These are phyloP conservation scores for Colletotrichum sp. DNA, from an alignment of 2,329 filamentous ascomycete species.

Conservation along the genomic window DNA sequence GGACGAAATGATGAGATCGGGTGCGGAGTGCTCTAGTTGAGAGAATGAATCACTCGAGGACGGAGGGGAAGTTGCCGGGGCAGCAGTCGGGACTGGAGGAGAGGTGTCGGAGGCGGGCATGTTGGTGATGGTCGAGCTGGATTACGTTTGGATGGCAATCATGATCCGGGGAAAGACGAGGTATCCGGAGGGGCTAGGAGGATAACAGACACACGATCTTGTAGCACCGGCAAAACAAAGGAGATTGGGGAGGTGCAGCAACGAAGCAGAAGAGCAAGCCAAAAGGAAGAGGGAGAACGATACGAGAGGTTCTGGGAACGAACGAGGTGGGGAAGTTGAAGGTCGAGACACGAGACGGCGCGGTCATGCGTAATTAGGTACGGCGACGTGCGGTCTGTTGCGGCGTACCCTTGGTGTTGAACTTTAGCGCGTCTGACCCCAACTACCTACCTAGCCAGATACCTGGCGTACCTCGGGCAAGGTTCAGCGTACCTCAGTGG, in stretches of 20 bases:
- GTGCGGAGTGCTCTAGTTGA: background rate
- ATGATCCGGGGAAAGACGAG: background rate
- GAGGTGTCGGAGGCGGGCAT: slow-evolving; percentile 5
- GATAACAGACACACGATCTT: background rate
- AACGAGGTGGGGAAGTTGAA: slow-evolving; percentile 14
- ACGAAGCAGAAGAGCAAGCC: background rate
- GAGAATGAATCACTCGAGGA: background rate
- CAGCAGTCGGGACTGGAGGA: background rate
- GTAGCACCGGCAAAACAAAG: background rate
- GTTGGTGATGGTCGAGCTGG: background rate
- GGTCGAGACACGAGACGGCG: slow-evolving; percentile 17
- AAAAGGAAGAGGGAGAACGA: background rate
- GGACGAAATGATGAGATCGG: background rate
- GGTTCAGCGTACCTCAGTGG: background rate
- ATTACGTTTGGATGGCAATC: background rate
- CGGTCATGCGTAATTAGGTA: slow-evolving; percentile 13
- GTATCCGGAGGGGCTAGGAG: background rate
- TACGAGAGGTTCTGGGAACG: slow-evolving; percentile 11
- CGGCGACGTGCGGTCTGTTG: slow-evolving; percentile 8
- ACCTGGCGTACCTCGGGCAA: background rate
- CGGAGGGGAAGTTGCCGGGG: background rate
- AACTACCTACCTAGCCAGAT: background rate
- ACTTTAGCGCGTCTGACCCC: slow-evolving; percentile 13
- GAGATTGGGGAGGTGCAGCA: background rate
- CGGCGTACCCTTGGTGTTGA: slow-evolving; percentile 15